phyloP scores from a whole-genome alignment of 352 stramenopile species.

The Labyrinthula sp. region DNA sequence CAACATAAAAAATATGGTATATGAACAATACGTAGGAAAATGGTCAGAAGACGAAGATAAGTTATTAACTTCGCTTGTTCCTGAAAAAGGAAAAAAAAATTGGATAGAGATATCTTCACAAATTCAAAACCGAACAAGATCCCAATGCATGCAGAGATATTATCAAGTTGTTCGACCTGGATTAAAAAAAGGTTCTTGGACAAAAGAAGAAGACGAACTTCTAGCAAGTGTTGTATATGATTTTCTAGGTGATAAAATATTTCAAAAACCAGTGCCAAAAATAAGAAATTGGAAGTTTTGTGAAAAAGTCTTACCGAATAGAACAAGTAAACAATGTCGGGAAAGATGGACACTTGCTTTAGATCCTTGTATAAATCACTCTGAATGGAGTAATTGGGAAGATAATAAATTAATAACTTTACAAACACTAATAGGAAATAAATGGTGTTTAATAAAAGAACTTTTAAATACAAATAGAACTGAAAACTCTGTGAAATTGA shows the following conservation, averaged over 20 bases:
- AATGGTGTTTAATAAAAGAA: conserved; percentile 11
- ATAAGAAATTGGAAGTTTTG: too few relatives aligned
- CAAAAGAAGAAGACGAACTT: conserved; percentile 60
- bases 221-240: too few relatives aligned
- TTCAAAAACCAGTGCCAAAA: too few relatives aligned
- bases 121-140: conserved; percentile 54
- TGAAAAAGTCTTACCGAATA: too few relatives aligned
- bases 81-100: too few relatives aligned
- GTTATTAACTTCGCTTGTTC: conserved; percentile 20
- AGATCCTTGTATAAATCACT: conserved; percentile 17
- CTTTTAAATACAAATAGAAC: too few relatives aligned
- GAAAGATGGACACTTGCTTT: conserved; percentile 40
- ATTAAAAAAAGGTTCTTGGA: conserved; percentile 77
- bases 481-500: too few relatives aligned
- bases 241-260: too few relatives aligned
- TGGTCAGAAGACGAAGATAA: conserved; percentile 63
- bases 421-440: conserved; percentile 15
- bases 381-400: conserved; percentile 1
- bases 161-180: conserved; percentile 61
- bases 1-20: too few relatives aligned
- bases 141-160: conserved; percentile 59
- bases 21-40: too few relatives aligned
- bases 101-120: conserved; percentile 56
- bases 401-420: conserved; percentile 11
- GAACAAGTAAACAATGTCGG: conserved; percentile 65